A percentile compares a stretch with the other conserved stretches of the same genome.
Conservation (phyloP, 768 basidiomycete species). For the Cyathus striatus region DNA sequence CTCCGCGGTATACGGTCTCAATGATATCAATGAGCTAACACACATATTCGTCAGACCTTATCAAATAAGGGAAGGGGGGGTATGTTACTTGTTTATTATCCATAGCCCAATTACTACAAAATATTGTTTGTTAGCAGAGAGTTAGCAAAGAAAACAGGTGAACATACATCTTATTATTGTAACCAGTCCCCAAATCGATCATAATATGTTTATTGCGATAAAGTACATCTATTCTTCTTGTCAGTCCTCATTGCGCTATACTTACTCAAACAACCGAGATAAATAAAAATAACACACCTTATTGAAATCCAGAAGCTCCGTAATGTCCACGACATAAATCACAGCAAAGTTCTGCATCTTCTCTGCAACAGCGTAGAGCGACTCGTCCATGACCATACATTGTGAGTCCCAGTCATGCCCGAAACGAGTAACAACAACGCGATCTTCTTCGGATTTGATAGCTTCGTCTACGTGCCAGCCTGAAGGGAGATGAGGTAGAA, state of each 20-base stretch:
- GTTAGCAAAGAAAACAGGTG: neutral
- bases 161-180: slow-evolving; percentile 97
- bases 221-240: neutral
- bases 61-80: neutral
- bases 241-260: neutral
- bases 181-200: no score
- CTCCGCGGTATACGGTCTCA: slow-evolving; percentile 97
- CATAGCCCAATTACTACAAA: slow-evolving; percentile 92
- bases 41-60: slow-evolving; percentile 44
- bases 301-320: slow-evolving; percentile 96
- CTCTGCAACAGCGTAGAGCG: slow-evolving; percentile 85
- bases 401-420: no score
- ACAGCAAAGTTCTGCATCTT: slow-evolving; percentile 99
- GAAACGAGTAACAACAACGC: slow-evolving; percentile 93
- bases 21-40: no score
- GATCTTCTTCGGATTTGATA: slow-evolving; percentile 96
- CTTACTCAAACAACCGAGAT: no score
- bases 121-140: slow-evolving; percentile 5
- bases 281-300: slow-evolving; percentile 58
- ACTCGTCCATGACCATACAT: slow-evolving; percentile 99
- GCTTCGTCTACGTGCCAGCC: slow-evolving; percentile 99
- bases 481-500: slow-evolving; percentile 99
- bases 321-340: slow-evolving; percentile 93
- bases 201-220: slow-evolving; percentile 91
- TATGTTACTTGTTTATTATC: slow-evolving; percentile 95